Percentiles rank a stretch among this genome's conserved stretches.
These are phyloP conservation scores for Penicilliopsis zonata DNA, from an alignment of 495 filamentous ascomycete species.

Conservation along the genomic window DNA sequence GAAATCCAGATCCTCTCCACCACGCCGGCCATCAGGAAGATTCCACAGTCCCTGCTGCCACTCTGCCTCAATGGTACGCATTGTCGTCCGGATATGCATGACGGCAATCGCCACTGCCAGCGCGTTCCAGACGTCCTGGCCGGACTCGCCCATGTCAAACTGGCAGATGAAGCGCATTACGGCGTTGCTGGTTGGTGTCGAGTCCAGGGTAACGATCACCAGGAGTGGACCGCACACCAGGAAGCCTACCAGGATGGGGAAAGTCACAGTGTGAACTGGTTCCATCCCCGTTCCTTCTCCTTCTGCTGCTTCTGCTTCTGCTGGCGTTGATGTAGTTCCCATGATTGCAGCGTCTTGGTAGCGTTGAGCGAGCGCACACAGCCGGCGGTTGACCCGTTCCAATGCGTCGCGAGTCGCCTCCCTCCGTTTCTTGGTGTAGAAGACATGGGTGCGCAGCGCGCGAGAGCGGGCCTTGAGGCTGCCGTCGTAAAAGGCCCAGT, in stretches of 20 bases:
- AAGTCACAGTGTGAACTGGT: background rate
- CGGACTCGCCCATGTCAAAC: conserved; percentile 24
- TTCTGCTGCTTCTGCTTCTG: background rate
- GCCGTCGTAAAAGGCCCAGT: conserved; percentile 31
- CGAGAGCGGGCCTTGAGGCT: conserved; percentile 9
- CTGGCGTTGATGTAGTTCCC: background rate
- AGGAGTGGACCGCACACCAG: conserved; percentile 30
- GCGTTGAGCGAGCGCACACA: conserved; percentile 16
- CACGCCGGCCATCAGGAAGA: background rate
- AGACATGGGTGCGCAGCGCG: conserved; percentile 19
- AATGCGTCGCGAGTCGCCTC: conserved; percentile 21
- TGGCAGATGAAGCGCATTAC: conserved; percentile 19
- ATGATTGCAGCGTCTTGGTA: conserved; percentile 6
- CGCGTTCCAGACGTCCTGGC: conserved; percentile 38
- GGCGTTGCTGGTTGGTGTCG: conserved; percentile 10
- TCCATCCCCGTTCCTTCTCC: background rate
- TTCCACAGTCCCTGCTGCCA: background rate
- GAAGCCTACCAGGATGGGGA: conserved; percentile 27
- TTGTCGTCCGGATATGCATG: conserved; percentile 22
- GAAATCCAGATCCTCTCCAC: too few species aligned
- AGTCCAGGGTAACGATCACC: conserved; percentile 26
- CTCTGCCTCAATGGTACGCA: conserved; percentile 16
- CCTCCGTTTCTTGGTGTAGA: conserved; percentile 15
- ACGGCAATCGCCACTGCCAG: conserved; percentile 30
- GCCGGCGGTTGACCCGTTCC: conserved; percentile 12